These are phyloP conservation scores for Oryza australiensis DNA, from an alignment of 176 grass and related monocot species.

Conservation along the genomic window DNA sequence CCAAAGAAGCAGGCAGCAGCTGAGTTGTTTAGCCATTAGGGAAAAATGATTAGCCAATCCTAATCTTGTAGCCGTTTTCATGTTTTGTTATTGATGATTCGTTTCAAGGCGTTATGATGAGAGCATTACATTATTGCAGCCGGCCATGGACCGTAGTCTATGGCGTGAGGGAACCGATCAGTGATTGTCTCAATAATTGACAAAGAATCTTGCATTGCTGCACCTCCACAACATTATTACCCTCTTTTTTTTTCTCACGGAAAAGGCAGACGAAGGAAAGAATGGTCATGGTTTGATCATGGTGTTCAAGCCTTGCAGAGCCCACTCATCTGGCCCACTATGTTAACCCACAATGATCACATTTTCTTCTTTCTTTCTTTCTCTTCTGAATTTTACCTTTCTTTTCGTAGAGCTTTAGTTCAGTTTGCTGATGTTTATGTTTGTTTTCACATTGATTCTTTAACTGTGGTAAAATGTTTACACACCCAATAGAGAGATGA, in stretches of 20 bases:
- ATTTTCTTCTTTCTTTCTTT: not conserved
- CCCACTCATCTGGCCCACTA: conserved; percentile 34
- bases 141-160: conserved; percentile 19
- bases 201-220: conserved; percentile 19
- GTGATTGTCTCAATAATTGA: conserved; percentile 40
- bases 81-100: not conserved
- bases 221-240: conserved; percentile 1
- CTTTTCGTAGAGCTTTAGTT: not conserved
- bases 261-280: not conserved
- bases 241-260: not conserved
- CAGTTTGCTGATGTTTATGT: not conserved
- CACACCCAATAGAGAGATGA: not conserved
- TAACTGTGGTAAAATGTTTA: not conserved
- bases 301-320: conserved; percentile 19
- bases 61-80: not conserved
- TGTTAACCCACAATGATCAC: not conserved
- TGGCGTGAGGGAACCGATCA: conserved; percentile 40
- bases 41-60: not conserved
- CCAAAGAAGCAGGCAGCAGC: not conserved
- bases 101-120: not conserved
- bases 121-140: conserved; percentile 27
- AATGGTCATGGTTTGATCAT: conserved; percentile 32
- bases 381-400: not conserved
- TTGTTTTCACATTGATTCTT: not conserved
- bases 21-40: not conserved